phyloP scores from a whole-genome alignment of 2,329 filamentous ascomycete genomes.

The Aspergillus pseudonomiae region DNA sequence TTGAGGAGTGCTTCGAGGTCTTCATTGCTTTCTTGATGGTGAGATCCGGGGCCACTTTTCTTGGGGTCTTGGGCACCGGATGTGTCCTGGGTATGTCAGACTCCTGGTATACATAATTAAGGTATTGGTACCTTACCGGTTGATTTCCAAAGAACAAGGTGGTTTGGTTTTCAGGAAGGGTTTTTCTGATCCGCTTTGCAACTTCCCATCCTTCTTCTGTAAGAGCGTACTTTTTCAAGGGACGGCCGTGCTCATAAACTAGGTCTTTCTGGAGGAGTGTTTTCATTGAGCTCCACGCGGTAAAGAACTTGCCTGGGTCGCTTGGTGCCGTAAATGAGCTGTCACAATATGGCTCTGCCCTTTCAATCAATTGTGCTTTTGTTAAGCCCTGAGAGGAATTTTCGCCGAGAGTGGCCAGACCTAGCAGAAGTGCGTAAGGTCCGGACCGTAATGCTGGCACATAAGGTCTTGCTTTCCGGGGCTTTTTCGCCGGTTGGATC shows the following conservation, averaged over 20 bases:
- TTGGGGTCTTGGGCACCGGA: not conserved
- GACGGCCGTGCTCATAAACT: slow-evolving; percentile 71
- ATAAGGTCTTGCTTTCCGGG: slow-evolving; percentile 63
- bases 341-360: slow-evolving; percentile 72
- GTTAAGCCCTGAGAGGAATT: slow-evolving; percentile 61
- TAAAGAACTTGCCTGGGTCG: slow-evolving; percentile 72
- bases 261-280: slow-evolving; percentile 73
- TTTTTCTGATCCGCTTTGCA: slow-evolving; percentile 64
- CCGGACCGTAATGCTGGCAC: slow-evolving; percentile 74
- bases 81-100: slow-evolving; percentile 11
- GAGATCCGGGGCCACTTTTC: not conserved
- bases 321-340: slow-evolving; percentile 70
- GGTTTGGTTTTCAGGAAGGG: slow-evolving; percentile 33
- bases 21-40: slow-evolving; percentile 14
- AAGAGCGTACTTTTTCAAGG: slow-evolving; percentile 67
- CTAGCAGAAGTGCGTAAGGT: slow-evolving; percentile 71
- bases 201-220: slow-evolving; percentile 80
- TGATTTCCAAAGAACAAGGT: slow-evolving; percentile 19
- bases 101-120: not conserved
- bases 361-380: slow-evolving; percentile 69
- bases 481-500: slow-evolving; percentile 57
- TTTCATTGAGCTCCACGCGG: slow-evolving; percentile 83
- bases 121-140: slow-evolving; percentile 12
- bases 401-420: slow-evolving; percentile 63
- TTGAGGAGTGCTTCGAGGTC: slow-evolving; percentile 12